Percentiles rank a stretch among this genome's conserved stretches.
phyloP scores from a whole-genome alignment of 176 grass and related monocot species.

The Ananas comosus region DNA sequence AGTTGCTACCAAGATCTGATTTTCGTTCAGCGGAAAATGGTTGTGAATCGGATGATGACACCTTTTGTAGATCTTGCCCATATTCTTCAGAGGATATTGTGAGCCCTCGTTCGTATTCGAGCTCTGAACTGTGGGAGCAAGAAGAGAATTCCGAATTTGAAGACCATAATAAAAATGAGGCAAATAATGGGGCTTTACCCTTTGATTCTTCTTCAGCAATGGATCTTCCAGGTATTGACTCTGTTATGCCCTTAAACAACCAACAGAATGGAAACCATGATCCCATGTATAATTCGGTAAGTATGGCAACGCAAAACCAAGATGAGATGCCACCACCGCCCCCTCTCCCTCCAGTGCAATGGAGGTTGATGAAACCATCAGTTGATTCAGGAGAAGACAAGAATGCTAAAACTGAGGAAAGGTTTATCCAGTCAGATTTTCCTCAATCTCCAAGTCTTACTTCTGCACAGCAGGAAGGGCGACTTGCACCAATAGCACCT shows the following conservation, averaged over 20 bases:
- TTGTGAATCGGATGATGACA: constrained; percentile 94
- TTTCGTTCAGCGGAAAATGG: constrained; percentile 39
- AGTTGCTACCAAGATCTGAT: constrained; percentile 48
- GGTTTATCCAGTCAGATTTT: constrained; percentile 14
- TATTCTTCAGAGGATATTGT: constrained; percentile 87
- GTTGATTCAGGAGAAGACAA: constrained; percentile 28
- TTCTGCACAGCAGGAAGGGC: constrained; percentile 22
- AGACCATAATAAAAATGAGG: constrained; percentile 11
- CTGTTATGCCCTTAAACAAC: constrained; percentile 30
- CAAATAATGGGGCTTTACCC: constrained; percentile 20
- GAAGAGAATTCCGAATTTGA: constrained; percentile 37
- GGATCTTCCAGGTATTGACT: constrained; percentile 52
- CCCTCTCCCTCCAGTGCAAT: constrained; percentile 89
- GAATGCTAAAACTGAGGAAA: constrained; percentile 17
- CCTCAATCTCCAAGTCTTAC: constrained; percentile 24
- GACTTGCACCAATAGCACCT: constrained; percentile 14
- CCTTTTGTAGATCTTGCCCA: constrained; percentile 85
- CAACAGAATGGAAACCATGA: constrained; percentile 25
- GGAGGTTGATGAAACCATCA: constrained; percentile 57
- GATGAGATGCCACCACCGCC: constrained; percentile 60
- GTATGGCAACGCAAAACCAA: constrained; percentile 22
- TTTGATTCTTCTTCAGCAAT: constrained; percentile 26
- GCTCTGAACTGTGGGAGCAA: constrained; percentile 92
- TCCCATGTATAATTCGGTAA: constrained; percentile 16
- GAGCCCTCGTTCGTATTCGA: constrained; percentile 68